Base-by-base conservation (phyloP, 2,329 filamentous ascomycete species). In the Scortechinia acanthostroma region DNA sequence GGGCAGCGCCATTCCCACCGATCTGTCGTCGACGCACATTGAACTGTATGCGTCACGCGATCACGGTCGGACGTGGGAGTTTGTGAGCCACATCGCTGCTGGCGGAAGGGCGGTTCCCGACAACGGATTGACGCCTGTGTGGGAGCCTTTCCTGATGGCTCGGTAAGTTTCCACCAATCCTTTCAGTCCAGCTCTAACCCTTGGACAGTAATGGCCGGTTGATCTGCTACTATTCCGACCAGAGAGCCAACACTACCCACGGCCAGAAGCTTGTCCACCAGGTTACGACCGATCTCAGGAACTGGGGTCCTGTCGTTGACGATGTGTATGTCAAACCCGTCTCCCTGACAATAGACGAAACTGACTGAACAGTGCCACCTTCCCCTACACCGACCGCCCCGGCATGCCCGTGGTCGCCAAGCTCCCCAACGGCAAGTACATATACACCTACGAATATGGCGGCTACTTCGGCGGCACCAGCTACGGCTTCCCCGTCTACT, bases 181-280 rank as follows among this genome's bases (percentile, higher is more conserved):
- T n/a, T n/a, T n/a, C n/a, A n/a, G n/a, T n/a, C n/a, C n/a, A n/a
- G n/a, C n/a, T n/a, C n/a, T n/a, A n/a, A n/a, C n/a, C n/a, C n/a
- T n/a, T n/a, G n/a, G n/a, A n/a, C n/a, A n/a, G n/a, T n/a, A n/a
- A n/a, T n/a, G n/a, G n/a, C n/a, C n/a, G n/a, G n/a, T n/a, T n/a
- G n/a, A n/a, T n/a, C n/a, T n/a, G n/a, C n/a, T n/a, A n/a, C n/a
- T n/a, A n/a, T n/a, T n/a, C n/a, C n/a, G n/a, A n/a, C n/a, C n/a
- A n/a, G n/a, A n/a, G n/a, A n/a, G n/a, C n/a, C n/a, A n/a, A n/a
- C n/a, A n/a, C n/a, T n/a, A n/a, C n/a, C n/a, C 56, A 76, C 47
- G 74, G 74, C 25, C 74, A 77, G 56, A 76, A 76, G 50, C 60
- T 78, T 49, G 68, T 70, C 2, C 71, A 77, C 51, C 73, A 76